Evolutionary conservation across 495 filamentous ascomycete species (phyloP).

Genomic region (Trichoderma virens): DNA sequence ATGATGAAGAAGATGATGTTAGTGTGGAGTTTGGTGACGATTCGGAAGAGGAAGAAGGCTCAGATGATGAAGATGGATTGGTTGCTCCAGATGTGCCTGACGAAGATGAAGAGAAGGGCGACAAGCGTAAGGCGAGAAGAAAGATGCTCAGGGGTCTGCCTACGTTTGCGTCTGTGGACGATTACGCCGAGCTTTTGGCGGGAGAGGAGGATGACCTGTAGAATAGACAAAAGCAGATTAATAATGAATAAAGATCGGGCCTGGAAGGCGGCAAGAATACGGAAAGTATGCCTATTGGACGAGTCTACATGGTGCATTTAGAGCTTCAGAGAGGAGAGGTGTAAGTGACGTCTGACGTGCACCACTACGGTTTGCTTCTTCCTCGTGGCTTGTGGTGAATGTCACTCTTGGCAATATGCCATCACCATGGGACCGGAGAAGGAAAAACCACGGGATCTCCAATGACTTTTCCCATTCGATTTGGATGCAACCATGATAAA

Average conservation of each 20-base stretch:
- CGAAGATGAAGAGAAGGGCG: slow-evolving; percentile 20
- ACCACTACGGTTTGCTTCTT: no score
- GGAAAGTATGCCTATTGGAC: no score
- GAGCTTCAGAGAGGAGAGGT: no score
- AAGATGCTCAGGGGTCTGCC: slow-evolving; percentile 84
- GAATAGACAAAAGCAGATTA: neutral
- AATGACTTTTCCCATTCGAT: no score
- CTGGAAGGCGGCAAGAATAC: neutral
- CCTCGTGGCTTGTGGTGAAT: no score
- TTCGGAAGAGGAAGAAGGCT: slow-evolving; percentile 10
- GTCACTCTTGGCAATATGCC: no score
- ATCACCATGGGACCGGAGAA: no score
- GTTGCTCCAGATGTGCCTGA: slow-evolving; percentile 35
- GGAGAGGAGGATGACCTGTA: slow-evolving; percentile 57
- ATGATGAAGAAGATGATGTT: slow-evolving; percentile 43
- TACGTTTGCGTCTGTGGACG: slow-evolving; percentile 85
- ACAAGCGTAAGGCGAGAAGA: slow-evolving; percentile 44
- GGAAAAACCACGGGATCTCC: no score
- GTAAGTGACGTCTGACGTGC: no score
- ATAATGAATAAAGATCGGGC: neutral
- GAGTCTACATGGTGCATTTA: no score
- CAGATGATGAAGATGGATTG: slow-evolving; percentile 39
- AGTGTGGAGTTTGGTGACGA: slow-evolving; percentile 36
- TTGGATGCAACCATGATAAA: no score
- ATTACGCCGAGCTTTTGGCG: slow-evolving; percentile 82